phyloP scores from a whole-genome alignment of 1,139 yeast species.

The Sporopachydermia cereana region DNA sequence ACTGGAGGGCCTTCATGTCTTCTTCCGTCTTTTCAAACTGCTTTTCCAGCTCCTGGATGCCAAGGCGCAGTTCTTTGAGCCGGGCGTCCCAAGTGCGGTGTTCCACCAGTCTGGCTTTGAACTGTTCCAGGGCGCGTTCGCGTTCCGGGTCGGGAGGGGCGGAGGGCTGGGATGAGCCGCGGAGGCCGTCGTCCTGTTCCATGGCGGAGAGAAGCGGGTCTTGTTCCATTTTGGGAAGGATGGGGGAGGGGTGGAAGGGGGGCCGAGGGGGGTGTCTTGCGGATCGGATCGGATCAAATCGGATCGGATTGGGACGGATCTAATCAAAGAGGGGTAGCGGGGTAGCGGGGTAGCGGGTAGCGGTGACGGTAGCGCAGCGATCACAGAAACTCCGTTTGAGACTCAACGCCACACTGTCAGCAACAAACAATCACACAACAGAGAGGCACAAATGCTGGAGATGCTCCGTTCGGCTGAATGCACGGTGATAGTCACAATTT shows the following conservation, averaged over 20 bases:
- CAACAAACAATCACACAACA: no score
- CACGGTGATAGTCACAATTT: no score
- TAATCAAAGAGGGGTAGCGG: no score
- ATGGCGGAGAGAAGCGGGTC: constrained; percentile 24
- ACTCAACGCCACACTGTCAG: no score
- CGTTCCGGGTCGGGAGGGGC: constrained; percentile 52
- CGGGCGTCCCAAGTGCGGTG: constrained; percentile 94
- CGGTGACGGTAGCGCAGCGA: no score
- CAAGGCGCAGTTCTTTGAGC: constrained; percentile 71
- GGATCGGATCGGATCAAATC: no score
- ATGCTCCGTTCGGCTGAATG: no score
- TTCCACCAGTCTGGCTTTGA: constrained; percentile 78
- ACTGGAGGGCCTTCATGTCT: constrained; percentile 92
- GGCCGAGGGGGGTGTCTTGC: neutral
- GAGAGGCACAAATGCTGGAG: no score
- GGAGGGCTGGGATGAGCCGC: constrained; percentile 21
- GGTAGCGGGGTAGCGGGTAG: no score
- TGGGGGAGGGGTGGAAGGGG: neutral
- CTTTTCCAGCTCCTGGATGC: constrained; percentile 74
- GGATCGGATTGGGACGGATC: no score
- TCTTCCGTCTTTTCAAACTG: constrained; percentile 90
- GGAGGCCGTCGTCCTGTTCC: constrained; percentile 15
- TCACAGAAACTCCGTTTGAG: no score
- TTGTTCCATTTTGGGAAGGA: constrained; percentile 14
- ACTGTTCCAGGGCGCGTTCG: constrained; percentile 64